A percentile compares a stretch with the other conserved stretches of the same genome.
phyloP scores from a whole-genome alignment of 371 early-diverging fungal species.

The Mucor irregularis region DNA sequence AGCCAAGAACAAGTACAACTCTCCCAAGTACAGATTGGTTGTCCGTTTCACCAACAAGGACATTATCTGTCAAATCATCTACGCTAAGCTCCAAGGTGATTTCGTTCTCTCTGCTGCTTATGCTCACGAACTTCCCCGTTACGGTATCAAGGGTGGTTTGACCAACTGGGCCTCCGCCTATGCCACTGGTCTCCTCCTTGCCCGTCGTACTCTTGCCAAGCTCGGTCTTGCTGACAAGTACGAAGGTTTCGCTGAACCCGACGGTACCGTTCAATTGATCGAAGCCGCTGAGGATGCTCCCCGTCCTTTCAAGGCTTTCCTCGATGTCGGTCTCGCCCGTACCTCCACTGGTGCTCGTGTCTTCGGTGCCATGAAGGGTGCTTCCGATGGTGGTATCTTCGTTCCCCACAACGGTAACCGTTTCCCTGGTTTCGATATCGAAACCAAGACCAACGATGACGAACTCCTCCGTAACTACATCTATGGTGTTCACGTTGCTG shows the following conservation, averaged over 20 bases:
- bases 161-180: conserved; percentile 99
- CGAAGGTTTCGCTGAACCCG: conserved; percentile 92
- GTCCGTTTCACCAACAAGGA: conserved; percentile 99
- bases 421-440: conserved; percentile 97
- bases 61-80: conserved; percentile 97
- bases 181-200: conserved; percentile 97
- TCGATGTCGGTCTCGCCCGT: conserved; percentile 98
- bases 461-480: conserved; percentile 97
- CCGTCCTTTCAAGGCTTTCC: conserved; percentile 98
- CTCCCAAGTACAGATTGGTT: conserved; percentile 99
- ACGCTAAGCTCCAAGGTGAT: conserved; percentile 99
- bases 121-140: conserved; percentile 97
- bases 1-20: conserved; percentile 99
- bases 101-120: conserved; percentile 97
- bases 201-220: conserved; percentile 95
- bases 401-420: conserved; percentile 98
- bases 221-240: conserved; percentile 94
- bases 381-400: conserved; percentile 99
- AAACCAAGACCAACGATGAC: conserved; percentile 90
- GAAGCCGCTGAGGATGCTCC: conserved; percentile 95
- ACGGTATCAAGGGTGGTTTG: conserved; percentile 98
- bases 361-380: conserved; percentile 99
- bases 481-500: conserved; percentile 97
- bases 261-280: conserved; percentile 89
- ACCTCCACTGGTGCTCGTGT: conserved; percentile 99